Evolutionary conservation across 192 early-diverging fungal species (phyloP).

Genomic region (Podila horticola): DNA sequence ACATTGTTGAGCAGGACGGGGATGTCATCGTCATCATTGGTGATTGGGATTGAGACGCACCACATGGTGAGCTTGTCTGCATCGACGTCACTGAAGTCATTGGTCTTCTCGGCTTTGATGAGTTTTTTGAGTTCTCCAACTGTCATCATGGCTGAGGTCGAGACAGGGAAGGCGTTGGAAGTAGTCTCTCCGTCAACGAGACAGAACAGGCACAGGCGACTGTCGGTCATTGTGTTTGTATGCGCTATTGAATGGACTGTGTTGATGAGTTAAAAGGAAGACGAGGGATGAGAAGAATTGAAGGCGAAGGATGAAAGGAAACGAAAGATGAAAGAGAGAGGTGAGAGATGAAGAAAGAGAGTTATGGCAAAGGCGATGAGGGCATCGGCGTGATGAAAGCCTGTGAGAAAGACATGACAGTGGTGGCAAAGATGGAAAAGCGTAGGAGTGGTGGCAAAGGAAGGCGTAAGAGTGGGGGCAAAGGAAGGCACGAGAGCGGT

Average conservation of each 20-base stretch:
- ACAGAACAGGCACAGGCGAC: neutral
- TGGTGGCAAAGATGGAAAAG: too few species aligned
- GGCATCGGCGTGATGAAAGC: too few species aligned
- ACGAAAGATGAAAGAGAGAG: too few species aligned
- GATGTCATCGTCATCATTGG: neutral
- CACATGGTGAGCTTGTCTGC: constrained; percentile 7
- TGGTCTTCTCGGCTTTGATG: constrained; percentile 1
- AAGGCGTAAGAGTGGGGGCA: too few species aligned
- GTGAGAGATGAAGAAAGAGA: too few species aligned
- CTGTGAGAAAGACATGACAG: too few species aligned
- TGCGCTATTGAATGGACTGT: neutral
- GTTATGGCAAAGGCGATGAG: too few species aligned
- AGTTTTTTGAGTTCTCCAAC: constrained; percentile 15
- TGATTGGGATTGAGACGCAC: neutral
- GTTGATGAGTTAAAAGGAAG: neutral
- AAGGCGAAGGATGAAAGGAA: neutral
- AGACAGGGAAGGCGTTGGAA: constrained; percentile 3
- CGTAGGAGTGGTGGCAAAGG: too few species aligned
- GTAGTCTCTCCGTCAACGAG: constrained; percentile 3
- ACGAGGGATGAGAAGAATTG: neutral
- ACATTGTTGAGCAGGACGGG: too few species aligned
- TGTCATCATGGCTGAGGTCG: neutral
- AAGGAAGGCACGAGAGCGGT: too few species aligned
- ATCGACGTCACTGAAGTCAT: neutral
- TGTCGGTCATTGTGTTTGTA: neutral